Conservation (phyloP, 225 moss, liverwort and hornwort species). For the Polytrichum commune region DNA sequence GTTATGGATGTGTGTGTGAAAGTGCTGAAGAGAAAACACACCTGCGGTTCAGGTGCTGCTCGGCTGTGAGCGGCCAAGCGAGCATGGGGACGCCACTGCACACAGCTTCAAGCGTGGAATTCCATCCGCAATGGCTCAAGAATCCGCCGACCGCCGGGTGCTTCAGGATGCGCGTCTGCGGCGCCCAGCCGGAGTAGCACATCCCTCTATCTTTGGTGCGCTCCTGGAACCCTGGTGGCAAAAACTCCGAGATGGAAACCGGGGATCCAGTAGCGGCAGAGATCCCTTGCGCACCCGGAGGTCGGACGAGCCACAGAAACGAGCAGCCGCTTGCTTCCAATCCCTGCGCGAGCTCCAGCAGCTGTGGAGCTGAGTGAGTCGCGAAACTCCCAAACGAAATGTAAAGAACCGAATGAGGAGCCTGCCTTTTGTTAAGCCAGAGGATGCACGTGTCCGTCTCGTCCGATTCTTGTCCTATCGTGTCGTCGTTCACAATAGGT, state of each 20-base stretch:
- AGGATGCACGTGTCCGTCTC: conserved; percentile 25
- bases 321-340: conserved; percentile 37
- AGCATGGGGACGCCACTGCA: conserved; percentile 42
- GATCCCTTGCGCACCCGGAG: conserved; percentile 13
- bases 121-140: conserved; percentile 57
- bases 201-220: conserved; percentile 34
- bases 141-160: conserved; percentile 44
- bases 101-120: conserved; percentile 34
- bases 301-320: conserved; percentile 44
- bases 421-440: conserved; percentile 26
- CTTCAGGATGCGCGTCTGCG: conserved; percentile 34
- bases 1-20: too few species aligned
- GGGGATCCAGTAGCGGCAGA: conserved; percentile 1
- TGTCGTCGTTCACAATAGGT: conserved; percentile 12
- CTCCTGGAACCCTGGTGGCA: conserved; percentile 40
- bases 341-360: conserved; percentile 35
- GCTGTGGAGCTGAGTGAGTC: conserved; percentile 29
- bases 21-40: not conserved
- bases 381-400: conserved; percentile 42
- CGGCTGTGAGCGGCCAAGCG: conserved; percentile 39
- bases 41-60: conserved; percentile 42
- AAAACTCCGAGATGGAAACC: conserved; percentile 18
- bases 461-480: not conserved
- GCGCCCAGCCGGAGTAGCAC: conserved; percentile 47
- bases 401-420: conserved; percentile 26